Evolutionary conservation across 345 rosid species (phyloP).

Genomic region (Salix caprea): DNA sequence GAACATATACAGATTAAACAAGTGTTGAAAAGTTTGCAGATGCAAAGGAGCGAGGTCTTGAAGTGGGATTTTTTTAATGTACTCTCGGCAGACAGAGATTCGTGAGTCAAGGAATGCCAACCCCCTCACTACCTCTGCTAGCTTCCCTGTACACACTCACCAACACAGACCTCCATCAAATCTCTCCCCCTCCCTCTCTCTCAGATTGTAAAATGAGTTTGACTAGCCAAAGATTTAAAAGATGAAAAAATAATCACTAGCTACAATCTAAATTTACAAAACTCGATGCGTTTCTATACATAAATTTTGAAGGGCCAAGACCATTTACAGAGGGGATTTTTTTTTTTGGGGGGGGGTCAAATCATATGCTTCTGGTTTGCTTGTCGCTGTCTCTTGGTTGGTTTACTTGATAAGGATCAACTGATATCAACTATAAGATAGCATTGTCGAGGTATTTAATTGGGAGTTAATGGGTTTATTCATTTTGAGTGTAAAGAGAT

Average conservation of each 20-base stretch:
- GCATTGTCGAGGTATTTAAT: no score
- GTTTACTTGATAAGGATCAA: neutral
- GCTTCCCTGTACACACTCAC: neutral
- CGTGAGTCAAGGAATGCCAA: constrained; percentile 71
- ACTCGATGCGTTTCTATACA: neutral
- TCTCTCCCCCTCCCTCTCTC: neutral
- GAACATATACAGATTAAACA: neutral
- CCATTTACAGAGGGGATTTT: neutral
- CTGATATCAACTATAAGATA: no score
- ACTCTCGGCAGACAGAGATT: constrained; percentile 81
- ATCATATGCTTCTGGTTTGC: no score
- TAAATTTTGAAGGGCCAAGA: neutral
- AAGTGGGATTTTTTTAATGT: neutral
- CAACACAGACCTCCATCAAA: neutral
- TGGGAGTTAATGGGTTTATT: no score
- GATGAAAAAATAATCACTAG: neutral
- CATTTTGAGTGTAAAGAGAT: no score
- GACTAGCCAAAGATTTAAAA: neutral
- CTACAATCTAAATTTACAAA: neutral
- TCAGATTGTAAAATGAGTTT: neutral
- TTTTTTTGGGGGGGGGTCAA: no score
- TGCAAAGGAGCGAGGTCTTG: constrained; percentile 26
- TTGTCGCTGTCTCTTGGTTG: neutral
- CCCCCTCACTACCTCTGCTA: constrained; percentile 7
- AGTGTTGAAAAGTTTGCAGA: constrained; percentile 14